These are phyloP conservation scores for Fusarium devonianum DNA, from an alignment of 2,329 filamentous ascomycete genomes.

Conservation along the genomic window DNA sequence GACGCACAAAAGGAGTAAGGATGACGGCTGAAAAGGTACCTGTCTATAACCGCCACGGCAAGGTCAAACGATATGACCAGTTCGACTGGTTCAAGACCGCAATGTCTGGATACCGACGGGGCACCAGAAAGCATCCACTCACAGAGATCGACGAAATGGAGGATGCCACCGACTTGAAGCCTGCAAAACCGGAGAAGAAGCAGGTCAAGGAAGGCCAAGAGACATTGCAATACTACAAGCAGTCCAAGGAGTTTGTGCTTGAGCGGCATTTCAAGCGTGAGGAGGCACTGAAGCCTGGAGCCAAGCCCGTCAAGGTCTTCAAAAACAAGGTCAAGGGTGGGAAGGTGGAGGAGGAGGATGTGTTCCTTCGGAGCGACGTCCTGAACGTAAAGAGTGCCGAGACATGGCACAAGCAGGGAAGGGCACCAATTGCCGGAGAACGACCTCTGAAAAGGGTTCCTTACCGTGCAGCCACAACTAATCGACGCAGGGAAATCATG, in stretches of 20 bases:
- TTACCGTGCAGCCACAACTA: conserved; percentile 87
- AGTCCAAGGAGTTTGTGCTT: conserved; percentile 83
- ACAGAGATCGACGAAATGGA: conserved; percentile 82
- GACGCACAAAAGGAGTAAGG: conserved; percentile 86
- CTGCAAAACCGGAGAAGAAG: conserved; percentile 76
- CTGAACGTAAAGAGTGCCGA: conserved; percentile 88
- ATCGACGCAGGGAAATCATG: conserved; percentile 86
- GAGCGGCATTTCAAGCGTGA: conserved; percentile 89
- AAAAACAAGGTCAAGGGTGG: conserved; percentile 76
- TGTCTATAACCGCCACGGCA: conserved; percentile 78
- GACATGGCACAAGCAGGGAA: conserved; percentile 97
- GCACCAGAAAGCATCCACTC: conserved; percentile 56
- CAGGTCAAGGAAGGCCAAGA: conserved; percentile 77
- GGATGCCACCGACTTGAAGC: conserved; percentile 77
- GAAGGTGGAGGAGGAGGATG: conserved; percentile 77
- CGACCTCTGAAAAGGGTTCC: conserved; percentile 85
- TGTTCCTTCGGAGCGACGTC: conserved; percentile 81
- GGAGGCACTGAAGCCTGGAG: conserved; percentile 78
- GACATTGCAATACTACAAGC: conserved; percentile 87
- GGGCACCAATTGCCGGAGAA: conserved; percentile 74
- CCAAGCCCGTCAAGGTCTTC: conserved; percentile 77
- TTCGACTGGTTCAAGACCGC: conserved; percentile 89
- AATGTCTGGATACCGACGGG: conserved; percentile 74
- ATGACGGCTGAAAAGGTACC: conserved; percentile 82
- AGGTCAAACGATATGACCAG: conserved; percentile 76